Evolutionary conservation across 1,284 basidiomycete genomes (phyloP), one percentile per base, ranked within the genome.

Genomic region (Ceratobasidium sp.): DNA sequence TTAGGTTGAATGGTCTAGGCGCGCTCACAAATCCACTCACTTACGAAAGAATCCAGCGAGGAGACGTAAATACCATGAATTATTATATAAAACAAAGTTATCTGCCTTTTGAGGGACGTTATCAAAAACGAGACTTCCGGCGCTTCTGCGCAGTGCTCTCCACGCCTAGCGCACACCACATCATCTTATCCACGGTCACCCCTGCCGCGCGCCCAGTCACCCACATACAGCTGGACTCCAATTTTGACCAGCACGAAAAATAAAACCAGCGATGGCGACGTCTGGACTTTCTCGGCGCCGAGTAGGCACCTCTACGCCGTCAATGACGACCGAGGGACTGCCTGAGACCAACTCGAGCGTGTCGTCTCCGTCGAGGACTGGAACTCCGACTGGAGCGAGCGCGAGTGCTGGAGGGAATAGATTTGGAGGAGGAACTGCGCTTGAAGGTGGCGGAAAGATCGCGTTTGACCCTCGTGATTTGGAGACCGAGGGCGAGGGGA

Each of bases 391-490:
- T 31, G 76, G 75, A 64, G 77, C 76, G 65, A 77, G 53, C 76
- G 75, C 31, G 75, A 76, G 60, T 48, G 41, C 44, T 27, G 65
- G 65, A 22, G 65, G 65, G 19, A 41, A 41, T 15, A 54, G 75
- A 29, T 71, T 59, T 59, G 67, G 67, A n/a, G 67, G 67, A 71
- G 92, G 93, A 53, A 93, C 91, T 14, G 93, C 94, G 1, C 91
- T 96, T 77, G 91, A 92, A 77, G 92, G 93, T 56, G 89, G 94
- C 45, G 89, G 87, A 79, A 95, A 92, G 84, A 90, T 99, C 79
- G 97, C 97, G 1, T 99, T 89, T 81, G 97, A 99, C 85, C 97
- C 97, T 0, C 86, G 96, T 73, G 98, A 99, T 84, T 84, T 98
- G 79, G 90, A 90, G 62, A 85, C 84, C 0, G 89, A 88, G 60